Conservation (phyloP, 441 rosid species). For the Populus hybrid region DNA sequence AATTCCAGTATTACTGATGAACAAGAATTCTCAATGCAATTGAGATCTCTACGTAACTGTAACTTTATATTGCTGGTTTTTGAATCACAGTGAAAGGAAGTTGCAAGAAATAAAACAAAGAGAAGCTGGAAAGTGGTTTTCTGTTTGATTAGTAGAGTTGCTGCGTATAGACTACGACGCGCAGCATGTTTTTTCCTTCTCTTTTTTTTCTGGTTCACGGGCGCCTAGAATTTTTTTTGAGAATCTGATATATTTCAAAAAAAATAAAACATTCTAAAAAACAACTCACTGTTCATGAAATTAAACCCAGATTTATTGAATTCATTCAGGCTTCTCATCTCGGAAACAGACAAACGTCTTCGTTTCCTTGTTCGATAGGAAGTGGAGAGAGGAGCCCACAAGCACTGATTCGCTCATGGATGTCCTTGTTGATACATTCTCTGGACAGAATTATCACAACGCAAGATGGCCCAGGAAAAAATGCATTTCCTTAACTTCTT, state of each 20-base stretch:
- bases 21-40: not conserved
- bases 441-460: not conserved
- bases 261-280: too few relatives aligned
- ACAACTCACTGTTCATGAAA: not conserved
- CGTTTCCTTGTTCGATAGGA: not conserved
- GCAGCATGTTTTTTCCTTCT: too few relatives aligned
- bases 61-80: not conserved
- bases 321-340: not conserved
- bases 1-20: not conserved
- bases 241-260: too few relatives aligned
- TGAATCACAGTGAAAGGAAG: not conserved
- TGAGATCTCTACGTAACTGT: not conserved
- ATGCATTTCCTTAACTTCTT: not conserved
- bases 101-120: not conserved
- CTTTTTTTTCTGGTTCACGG: not conserved
- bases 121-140: not conserved
- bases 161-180: not conserved
- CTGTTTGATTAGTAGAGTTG: not conserved
- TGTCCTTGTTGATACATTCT: not conserved
- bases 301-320: not conserved
- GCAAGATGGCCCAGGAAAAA: too few relatives aligned
- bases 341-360: not conserved
- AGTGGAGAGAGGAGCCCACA: not conserved
- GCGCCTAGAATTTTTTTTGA: not conserved
- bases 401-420: not conserved